These are phyloP conservation scores for Petunia hybrid DNA, from an alignment of 305 asterid species.

Conservation along the genomic window DNA sequence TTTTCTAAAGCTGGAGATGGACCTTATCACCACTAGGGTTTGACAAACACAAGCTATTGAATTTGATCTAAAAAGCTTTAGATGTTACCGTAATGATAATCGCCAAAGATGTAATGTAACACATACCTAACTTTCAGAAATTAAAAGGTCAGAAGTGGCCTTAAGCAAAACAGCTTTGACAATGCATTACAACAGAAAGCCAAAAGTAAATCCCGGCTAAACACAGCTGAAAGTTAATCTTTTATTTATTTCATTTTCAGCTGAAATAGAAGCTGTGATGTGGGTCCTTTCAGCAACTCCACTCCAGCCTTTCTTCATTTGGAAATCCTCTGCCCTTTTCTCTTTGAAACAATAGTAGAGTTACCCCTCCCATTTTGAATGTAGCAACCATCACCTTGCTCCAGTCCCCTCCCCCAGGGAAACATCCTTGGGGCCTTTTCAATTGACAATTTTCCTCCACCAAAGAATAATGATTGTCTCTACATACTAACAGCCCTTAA, in stretches of 20 bases:
- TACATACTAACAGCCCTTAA: background rate
- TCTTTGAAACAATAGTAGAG: background rate
- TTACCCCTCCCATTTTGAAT: background rate
- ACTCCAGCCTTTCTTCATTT: background rate
- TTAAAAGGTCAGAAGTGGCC: background rate
- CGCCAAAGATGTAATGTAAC: background rate
- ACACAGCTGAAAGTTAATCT: background rate
- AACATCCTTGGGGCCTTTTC: background rate
- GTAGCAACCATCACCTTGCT: background rate
- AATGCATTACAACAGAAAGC: background rate
- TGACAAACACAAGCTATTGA: background rate
- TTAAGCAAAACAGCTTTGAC: background rate
- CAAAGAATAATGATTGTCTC: background rate
- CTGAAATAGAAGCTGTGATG: background rate
- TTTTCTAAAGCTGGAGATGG: background rate
- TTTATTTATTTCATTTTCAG: background rate
- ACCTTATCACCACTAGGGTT: background rate
- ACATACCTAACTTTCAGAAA: background rate
- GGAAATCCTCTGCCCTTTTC: background rate
- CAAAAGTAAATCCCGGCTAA: background rate
- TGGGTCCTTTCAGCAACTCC: background rate
- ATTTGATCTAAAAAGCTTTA: background rate
- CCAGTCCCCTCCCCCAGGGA: background rate
- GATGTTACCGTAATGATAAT: background rate
- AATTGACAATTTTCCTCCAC: constrained; percentile 14